phyloP scores from a whole-genome alignment of 2,329 filamentous ascomycete genomes.

The Claviceps sorghi region DNA sequence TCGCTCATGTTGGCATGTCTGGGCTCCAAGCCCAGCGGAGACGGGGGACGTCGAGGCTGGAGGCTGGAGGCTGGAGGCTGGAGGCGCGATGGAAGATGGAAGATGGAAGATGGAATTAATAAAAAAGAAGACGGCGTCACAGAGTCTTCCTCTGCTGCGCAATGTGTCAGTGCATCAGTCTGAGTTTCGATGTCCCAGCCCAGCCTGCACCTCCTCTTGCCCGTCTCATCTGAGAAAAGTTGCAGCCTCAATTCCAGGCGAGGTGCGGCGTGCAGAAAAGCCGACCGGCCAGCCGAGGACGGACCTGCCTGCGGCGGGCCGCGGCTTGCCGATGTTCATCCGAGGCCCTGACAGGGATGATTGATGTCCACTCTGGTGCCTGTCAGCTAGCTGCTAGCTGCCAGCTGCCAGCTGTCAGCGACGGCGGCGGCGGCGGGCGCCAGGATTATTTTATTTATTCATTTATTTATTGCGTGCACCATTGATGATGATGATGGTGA shows the following conservation, averaged over 20 bases:
- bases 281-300: neutral
- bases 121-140: neutral
- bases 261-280: neutral
- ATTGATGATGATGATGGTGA: too few relatives aligned
- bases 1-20: slow-evolving; percentile 14
- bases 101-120: neutral
- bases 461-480: too few relatives aligned
- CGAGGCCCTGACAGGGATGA: neutral
- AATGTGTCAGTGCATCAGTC: neutral
- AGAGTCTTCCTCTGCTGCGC: neutral
- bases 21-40: neutral
- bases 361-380: too few relatives aligned
- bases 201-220: too few relatives aligned
- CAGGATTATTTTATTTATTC: too few relatives aligned
- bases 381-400: too few relatives aligned
- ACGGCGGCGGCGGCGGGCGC: too few relatives aligned
- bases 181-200: neutral
- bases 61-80: too few relatives aligned
- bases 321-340: neutral
- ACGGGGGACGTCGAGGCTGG: neutral
- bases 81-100: neutral
- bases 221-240: neutral
- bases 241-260: neutral
- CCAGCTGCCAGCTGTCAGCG: neutral
- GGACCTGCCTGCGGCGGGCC: neutral